These are phyloP conservation scores for Lactuca saligna DNA, from an alignment of 129 eudicot genomes.

Conservation along the genomic window DNA sequence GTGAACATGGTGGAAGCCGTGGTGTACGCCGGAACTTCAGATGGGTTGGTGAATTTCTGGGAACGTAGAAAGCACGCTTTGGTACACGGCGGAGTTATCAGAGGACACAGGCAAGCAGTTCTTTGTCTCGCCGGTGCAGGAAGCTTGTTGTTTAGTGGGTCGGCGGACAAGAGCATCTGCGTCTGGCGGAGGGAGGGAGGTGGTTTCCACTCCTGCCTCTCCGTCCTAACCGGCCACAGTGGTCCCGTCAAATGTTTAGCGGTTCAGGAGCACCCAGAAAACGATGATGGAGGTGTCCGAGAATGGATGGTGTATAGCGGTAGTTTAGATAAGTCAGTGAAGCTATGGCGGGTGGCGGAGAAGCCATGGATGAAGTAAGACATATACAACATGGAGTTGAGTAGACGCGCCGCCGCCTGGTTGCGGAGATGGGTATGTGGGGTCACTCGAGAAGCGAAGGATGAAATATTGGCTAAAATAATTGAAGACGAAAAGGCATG, in stretches of 20 bases:
- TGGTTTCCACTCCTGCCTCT: slow-evolving; percentile 52
- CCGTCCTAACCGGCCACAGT: slow-evolving; percentile 61
- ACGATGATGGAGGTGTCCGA: slow-evolving; percentile 11
- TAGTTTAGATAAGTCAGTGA: slow-evolving; percentile 71
- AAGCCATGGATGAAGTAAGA: slow-evolving; percentile 26
- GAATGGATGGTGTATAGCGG: slow-evolving; percentile 75
- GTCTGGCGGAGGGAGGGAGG: slow-evolving; percentile 67
- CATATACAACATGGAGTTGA: neutral
- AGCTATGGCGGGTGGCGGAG: slow-evolving; percentile 66
- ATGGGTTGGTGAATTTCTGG: slow-evolving; percentile 72
- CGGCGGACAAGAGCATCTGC: slow-evolving; percentile 72
- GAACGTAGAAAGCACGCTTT: slow-evolving; percentile 47
- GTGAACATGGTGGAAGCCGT: slow-evolving; percentile 34
- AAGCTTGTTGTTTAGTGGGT: slow-evolving; percentile 63
- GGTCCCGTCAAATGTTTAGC: slow-evolving; percentile 83
- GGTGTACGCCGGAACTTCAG: slow-evolving; percentile 64
- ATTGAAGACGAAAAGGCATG: slow-evolving; percentile 6
- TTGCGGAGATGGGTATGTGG: neutral
- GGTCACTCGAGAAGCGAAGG: neutral
- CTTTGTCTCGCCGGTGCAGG: slow-evolving; percentile 67
- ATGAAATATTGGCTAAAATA: neutral
- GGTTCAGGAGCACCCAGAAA: slow-evolving; percentile 40
- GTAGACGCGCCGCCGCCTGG: slow-evolving; percentile 22
- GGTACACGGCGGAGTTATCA: slow-evolving; percentile 61
- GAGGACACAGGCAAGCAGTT: slow-evolving; percentile 76